These are phyloP conservation scores for Erucastrum elatum DNA, from an alignment of 345 rosid genomes.

Conservation along the genomic window DNA sequence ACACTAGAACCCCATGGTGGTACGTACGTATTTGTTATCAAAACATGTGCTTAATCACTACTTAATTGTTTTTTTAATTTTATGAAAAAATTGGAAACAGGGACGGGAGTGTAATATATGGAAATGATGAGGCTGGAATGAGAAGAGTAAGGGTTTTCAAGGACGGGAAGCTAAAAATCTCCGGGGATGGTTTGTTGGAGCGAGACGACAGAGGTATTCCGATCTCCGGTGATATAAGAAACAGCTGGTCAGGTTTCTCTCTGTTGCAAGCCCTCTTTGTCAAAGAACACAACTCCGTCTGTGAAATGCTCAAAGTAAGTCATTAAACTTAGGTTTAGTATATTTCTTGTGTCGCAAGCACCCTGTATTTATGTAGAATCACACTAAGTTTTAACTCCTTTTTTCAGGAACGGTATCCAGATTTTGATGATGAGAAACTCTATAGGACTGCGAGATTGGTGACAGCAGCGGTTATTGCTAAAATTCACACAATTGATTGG, in stretches of 20 bases:
- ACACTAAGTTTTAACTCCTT: background rate
- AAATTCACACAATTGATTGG: conserved; percentile 87
- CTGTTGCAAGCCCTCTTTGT: conserved; percentile 67
- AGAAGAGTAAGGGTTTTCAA: conserved; percentile 67
- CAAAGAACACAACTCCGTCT: conserved; percentile 66
- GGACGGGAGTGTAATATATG: conserved; percentile 82
- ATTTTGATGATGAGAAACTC: conserved; percentile 65
- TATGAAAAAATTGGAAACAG: conserved; percentile 24
- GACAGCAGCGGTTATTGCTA: conserved; percentile 75
- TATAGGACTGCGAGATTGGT: conserved; percentile 64
- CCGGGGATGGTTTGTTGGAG: conserved; percentile 55
- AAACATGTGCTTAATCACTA: background rate
- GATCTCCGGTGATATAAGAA: conserved; percentile 74
- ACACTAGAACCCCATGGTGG: conserved; percentile 89
- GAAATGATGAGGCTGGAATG: conserved; percentile 63
- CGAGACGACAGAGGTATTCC: conserved; percentile 62
- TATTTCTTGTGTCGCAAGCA: background rate
- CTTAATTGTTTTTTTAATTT: background rate
- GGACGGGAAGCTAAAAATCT: conserved; percentile 65
- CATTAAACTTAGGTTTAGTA: background rate
- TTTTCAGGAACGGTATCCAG: conserved; percentile 49
- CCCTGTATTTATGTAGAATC: background rate
- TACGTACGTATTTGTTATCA: conserved; percentile 42
- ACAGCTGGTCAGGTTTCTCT: conserved; percentile 82
- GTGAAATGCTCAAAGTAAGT: conserved; percentile 50